Evolutionary conservation across 2,329 filamentous ascomycete species (phyloP).

Genomic region (Aspergillus felis): DNA sequence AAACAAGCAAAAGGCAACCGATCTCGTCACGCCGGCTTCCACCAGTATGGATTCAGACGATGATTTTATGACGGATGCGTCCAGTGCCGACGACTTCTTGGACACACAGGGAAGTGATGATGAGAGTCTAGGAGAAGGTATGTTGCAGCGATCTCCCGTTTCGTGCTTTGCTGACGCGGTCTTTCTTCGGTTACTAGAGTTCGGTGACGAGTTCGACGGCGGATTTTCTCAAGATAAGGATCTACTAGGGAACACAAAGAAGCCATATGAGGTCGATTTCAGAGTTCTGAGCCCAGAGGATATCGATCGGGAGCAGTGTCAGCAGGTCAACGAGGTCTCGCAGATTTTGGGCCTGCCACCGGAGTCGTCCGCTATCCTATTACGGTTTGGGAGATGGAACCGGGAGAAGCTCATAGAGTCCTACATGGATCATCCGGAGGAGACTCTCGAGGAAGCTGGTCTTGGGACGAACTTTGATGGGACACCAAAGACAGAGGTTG

Average conservation of each 20-base stretch:
- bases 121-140: conserved; percentile 46
- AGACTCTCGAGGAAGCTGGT: conserved; percentile 79
- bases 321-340: conserved; percentile 84
- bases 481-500: conserved; percentile 64
- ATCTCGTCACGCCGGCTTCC: conserved; percentile 39
- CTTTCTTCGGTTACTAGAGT: conserved; percentile 40
- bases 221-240: conserved; percentile 67
- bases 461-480: conserved; percentile 62
- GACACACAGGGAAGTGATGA: conserved; percentile 70
- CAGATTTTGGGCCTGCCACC: conserved; percentile 84
- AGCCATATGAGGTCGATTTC: conserved; percentile 79
- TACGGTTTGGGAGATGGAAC: conserved; percentile 91
- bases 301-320: conserved; percentile 79
- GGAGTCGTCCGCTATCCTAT: conserved; percentile 84
- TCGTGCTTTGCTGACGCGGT: conserved; percentile 3
- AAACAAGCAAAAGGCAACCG: conserved; percentile 24
- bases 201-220: conserved; percentile 55
- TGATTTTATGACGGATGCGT: conserved; percentile 81
- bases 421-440: conserved; percentile 85
- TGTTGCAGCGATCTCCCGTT: conserved; percentile 7
- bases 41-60: conserved; percentile 89
- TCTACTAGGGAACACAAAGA: conserved; percentile 65
- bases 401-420: conserved; percentile 91
- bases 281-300: conserved; percentile 75
- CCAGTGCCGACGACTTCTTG: conserved; percentile 69